A percentile compares a stretch with the other conserved stretches of the same genome.
Evolutionary conservation across 2,329 filamentous ascomycete genomes (phyloP).

Genomic region (Trichoderma semiorbis): DNA sequence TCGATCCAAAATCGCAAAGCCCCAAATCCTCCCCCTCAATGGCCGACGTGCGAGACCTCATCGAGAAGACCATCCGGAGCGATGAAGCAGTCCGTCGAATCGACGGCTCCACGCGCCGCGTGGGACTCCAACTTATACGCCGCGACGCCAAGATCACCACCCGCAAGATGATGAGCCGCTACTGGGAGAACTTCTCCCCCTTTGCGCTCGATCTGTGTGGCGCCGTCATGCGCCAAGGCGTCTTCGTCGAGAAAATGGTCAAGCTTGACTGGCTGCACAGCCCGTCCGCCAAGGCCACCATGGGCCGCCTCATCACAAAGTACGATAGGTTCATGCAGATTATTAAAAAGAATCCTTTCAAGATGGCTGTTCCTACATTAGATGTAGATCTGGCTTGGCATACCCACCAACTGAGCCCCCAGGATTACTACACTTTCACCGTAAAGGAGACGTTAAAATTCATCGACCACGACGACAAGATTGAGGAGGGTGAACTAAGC

Average conservation of each 20-base stretch:
- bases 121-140: slow-evolving; percentile 23
- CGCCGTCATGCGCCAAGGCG: slow-evolving; percentile 63
- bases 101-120: slow-evolving; percentile 29
- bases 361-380: slow-evolving; percentile 65
- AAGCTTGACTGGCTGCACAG: slow-evolving; percentile 76
- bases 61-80: slow-evolving; percentile 46
- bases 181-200: slow-evolving; percentile 62
- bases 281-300: slow-evolving; percentile 60
- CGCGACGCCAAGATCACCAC: slow-evolving; percentile 42
- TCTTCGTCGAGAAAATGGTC: slow-evolving; percentile 71
- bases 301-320: slow-evolving; percentile 61
- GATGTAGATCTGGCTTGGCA: slow-evolving; percentile 78
- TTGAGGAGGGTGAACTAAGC: slow-evolving; percentile 63
- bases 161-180: slow-evolving; percentile 66
- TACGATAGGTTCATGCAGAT: slow-evolving; percentile 62
- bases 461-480: slow-evolving; percentile 82
- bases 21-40: slow-evolving; percentile 36
- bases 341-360: slow-evolving; percentile 45
- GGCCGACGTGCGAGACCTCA: slow-evolving; percentile 46
- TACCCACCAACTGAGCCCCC: slow-evolving; percentile 70
- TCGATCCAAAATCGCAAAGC: slow-evolving; percentile 25
- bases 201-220: slow-evolving; percentile 65
- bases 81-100: slow-evolving; percentile 37
- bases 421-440: slow-evolving; percentile 59
- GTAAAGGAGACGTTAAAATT: slow-evolving; percentile 49